Evolutionary conservation across 805 yeast genomes (phyloP), one percentile per base, ranked within the genome.

Genomic region (Cyberlindnera sargentensis): DNA sequence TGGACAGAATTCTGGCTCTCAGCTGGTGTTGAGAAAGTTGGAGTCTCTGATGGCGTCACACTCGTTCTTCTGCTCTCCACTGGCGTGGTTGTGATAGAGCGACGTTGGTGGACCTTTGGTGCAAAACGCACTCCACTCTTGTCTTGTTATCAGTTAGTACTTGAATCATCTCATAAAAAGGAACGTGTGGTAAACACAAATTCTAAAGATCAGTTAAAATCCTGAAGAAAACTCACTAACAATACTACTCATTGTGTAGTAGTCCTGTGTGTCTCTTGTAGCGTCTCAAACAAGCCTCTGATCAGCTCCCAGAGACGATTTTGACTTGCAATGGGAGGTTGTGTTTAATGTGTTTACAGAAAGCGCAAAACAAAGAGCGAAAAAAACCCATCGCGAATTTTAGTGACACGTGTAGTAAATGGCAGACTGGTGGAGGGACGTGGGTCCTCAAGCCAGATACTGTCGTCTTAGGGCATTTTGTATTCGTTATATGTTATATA

Each of bases 91-190:
- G 56, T 45, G 1, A 57, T 56, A 25, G 66, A 57, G 41, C 75
- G 64, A 51, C 73, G 69, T 45, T 67, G 68, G 39, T 62, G 70
- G 8, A 66, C 53, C 47, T 80, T 81, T 3, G 89, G 89, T n/a
- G 73, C 68, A 61, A 83, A 83, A 44, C 83, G 76, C 9, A 83
- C 73, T 26, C 80, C 75, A 40, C 78, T 70, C 53, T 76, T 76
- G 48, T 76, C 62, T 58, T 33, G 20, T 28, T 9, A 10, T 28
- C 6, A 4, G 44, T 44, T 42, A 41, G 47, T 42, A 38, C 5
- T 15, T 15, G 20, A 15, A 15, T 15, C 20, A 15, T 15, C 20
- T 15, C 20, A 15, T 15, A 15, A 15, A 15, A 15, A 15, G 20
- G 20, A 15, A 15, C 20, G 20, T 15, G 20, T 15, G 20, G 8